phyloP scores from a whole-genome alignment of 192 early-diverging fungal genomes.

The Podila epigama region DNA sequence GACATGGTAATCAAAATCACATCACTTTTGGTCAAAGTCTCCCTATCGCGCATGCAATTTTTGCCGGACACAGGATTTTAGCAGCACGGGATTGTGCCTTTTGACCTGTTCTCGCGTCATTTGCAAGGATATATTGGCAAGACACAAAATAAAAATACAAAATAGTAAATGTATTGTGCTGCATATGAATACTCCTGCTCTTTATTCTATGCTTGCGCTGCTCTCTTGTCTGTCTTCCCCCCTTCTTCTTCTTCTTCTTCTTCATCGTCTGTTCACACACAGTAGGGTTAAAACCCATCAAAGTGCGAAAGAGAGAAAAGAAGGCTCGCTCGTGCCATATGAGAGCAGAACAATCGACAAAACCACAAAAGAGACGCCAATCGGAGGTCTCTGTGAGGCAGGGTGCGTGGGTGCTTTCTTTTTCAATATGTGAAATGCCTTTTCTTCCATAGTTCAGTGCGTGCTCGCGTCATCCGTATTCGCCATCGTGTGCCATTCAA shows the following conservation, averaged over 20 bases:
- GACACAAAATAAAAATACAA: neutral
- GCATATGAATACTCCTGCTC: neutral
- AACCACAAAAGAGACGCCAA: neutral
- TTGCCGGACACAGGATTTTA: neutral
- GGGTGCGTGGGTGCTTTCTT: neutral
- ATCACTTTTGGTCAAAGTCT: neutral
- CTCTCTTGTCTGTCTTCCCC: no score
- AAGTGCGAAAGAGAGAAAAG: no score
- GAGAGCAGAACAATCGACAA: no score
- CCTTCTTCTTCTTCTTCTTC: no score
- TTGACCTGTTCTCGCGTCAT: conserved; percentile 1
- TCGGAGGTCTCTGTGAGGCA: neutral
- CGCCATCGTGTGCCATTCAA: neutral
- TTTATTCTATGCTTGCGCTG: no score
- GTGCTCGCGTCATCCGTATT: no score
- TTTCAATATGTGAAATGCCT: neutral
- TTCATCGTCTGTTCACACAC: no score
- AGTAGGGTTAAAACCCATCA: no score
- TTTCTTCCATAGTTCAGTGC: no score
- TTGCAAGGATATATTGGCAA: neutral
- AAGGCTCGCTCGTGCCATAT: neutral
- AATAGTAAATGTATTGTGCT: no score
- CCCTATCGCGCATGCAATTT: neutral
- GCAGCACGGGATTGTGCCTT: no score
- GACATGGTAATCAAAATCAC: neutral